These are phyloP conservation scores for Globisporangium polare DNA, from an alignment of 352 stramenopile genomes.

Conservation along the genomic window DNA sequence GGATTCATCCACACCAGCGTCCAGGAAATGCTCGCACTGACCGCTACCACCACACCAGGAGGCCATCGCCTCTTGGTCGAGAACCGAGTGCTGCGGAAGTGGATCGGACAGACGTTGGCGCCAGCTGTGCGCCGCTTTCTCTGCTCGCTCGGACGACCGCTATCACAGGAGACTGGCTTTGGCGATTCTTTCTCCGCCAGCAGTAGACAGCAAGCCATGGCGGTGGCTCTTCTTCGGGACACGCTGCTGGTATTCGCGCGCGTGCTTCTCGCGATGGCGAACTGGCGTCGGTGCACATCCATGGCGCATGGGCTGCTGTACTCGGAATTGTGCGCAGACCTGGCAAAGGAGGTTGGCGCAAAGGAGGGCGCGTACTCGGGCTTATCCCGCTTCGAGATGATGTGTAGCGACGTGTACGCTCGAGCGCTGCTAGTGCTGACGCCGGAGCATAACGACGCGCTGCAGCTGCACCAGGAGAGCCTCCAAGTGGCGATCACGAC, in stretches of 20 bases:
- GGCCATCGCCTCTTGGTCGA: constrained; percentile 4
- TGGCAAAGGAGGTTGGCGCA: constrained; percentile 29
- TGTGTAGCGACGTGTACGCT: constrained; percentile 39
- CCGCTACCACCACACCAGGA: not conserved
- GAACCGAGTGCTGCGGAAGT: constrained; percentile 13
- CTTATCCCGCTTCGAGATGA: constrained; percentile 37
- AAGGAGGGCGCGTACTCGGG: constrained; percentile 1
- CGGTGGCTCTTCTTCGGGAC: constrained; percentile 29
- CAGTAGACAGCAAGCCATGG: constrained; percentile 3
- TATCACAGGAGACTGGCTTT: not conserved
- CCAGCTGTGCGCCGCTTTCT: constrained; percentile 11
- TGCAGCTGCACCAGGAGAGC: constrained; percentile 43
- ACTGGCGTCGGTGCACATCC: constrained; percentile 39
- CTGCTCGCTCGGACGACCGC: not conserved
- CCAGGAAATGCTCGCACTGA: constrained; percentile 7
- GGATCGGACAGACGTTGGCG: constrained; percentile 16
- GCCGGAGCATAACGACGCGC: constrained; percentile 29
- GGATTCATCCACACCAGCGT: constrained; percentile 2
- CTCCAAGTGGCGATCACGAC: constrained; percentile 32
- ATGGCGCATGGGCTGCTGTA: constrained; percentile 35
- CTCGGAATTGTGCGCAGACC: constrained; percentile 38
- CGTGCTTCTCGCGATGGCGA: constrained; percentile 37
- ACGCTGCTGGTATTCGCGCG: constrained; percentile 38
- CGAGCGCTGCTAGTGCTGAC: constrained; percentile 31
- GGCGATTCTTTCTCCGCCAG: not conserved